Base-by-base conservation (phyloP, 257 asterid genomes). In the Perilla frutescens region DNA sequence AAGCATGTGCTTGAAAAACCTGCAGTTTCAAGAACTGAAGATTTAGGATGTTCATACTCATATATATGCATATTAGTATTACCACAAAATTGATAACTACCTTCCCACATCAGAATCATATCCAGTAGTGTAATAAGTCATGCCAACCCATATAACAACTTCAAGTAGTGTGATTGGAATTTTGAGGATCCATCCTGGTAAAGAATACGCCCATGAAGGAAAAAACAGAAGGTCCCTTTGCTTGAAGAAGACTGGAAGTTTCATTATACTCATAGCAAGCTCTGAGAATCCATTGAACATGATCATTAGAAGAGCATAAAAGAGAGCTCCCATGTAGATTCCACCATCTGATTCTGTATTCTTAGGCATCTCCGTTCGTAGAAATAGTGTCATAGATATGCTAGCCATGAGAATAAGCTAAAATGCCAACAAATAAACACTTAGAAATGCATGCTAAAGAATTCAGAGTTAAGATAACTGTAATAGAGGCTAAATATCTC, bases 171-270 rank as follows among this genome's bases (percentile, higher is more conserved):
- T 72, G 78, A 91, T 49, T 0, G 96, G 92, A 14, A 90, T 83
- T 70, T 84, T 87, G 72, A 91, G 90, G 73, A 91, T 72, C 91
- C 93, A 91, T 5, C 84, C 5, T 12, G 97, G 97, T 64, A 91
- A 47, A 78, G 97, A 84, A 73, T 87, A 89, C 1, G 91, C 91
- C 97, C 96, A 89, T 1, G 97, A 77, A 60, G 97, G 96, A 36
- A 83, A 89, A 78, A 91, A 91, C 6, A 87, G 82, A 45, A 89
- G 90, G 79, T 91, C 97, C 20, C 97, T 51, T 71, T 91, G 97
- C 87, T 91, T 91, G 86, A 79, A 91, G 64, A 89, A 87, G n/a
- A 87, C 92, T 1, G 97, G 97, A 62, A 91, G 93, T 68, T 89
- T 91, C 68, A 84, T n/a, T 34, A 91, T 89, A 43, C 90, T 87